Base-by-base conservation (phyloP, 495 filamentous ascomycete genomes). In the Pseudevernia furfuracea region DNA sequence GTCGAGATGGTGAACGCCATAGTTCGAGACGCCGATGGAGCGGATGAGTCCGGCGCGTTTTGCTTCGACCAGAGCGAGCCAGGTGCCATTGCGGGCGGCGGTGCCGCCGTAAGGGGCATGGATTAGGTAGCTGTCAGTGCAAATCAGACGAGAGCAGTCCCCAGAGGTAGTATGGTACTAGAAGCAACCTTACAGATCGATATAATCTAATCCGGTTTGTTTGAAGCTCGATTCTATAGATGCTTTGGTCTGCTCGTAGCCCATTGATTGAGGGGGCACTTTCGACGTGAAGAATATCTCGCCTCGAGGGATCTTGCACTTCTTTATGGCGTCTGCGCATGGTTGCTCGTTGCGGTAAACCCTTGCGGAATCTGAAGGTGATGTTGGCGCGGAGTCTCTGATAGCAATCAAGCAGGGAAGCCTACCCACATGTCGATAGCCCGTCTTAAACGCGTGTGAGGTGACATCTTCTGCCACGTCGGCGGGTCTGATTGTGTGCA, bases 381-480 rank as follows among this genome's bases (percentile, higher is more conserved):
- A 4, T 15, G 4, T 25, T 60, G 8, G 41, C 12, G 4, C 5
- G 28, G 10, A 32, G n/a, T 1, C 25, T n/a, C 21, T 10, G 8
- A 32, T n/a, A 12, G n/a, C 21, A 11, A 23, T 28, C 6, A 21
- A 15, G 36, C 39, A 44, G 14, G 25, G 1, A 60, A 55, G 34
- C 61, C 17, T 52, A 65, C 80, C 64, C 73, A 87, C 85, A 75
- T 90, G 89, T 52, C 86, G 85, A 67, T 92, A 94, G 44, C 90
- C 90, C 7, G 75, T 71, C 68, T 86, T 78, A 58, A 94, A 74
- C 6, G 90, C 85, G 67, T 90, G 82, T 12, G 79, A 62, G 38
- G 83, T 77, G 52, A 87, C 79, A 52, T 76, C 74, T 75, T 85
- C 82, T 34, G 82, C 81, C 21, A 79, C 74, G 71, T 77, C 73